Base-by-base conservation (phyloP, 768 basidiomycete species). In the Mycena capillaripes region DNA sequence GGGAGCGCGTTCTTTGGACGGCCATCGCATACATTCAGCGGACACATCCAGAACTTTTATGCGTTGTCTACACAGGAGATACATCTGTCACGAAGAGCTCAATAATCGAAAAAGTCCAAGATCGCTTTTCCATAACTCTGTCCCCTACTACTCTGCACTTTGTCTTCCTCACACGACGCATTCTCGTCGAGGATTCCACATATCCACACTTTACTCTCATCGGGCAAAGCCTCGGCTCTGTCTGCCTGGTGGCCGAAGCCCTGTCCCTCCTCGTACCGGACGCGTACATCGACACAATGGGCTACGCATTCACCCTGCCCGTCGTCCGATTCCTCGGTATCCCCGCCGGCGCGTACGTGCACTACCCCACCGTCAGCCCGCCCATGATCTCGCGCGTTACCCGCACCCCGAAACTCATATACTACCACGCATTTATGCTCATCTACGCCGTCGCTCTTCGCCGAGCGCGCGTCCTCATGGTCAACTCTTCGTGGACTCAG, bases 201-300 rank as follows among this genome's bases (percentile, higher is more conserved):
- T 99, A 97, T 95, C 91, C 89, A 1, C 86, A 89, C n/a, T 97
- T 99, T 78, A 99, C 98, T 0, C 90, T 99, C 6, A 82, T 97
- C 1, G 96, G 96, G 0, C 98, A 99, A 82, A 96, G 95, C 70
- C 44, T 97, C 14, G 98, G 97, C 0, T 96, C 95, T 11, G 90
- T 98, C 82, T 86, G 88, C 62, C 88, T 98, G 3, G 95, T 88
- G 27, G 92, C 90, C 87, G 94, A 98, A 80, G 96, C 95, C 2
- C 87, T 98, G 84, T 81, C 88, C 0, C 86, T 85, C 61, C 83
- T 98, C 27, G 88, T 97, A 53, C 97, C 97, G 2, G 96, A 99
- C 81, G 84, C 97, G 1, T 99, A 91, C 82, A 93, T 99, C 42
- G 97, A 99, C 79, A 96, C 97, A 0, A 99, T 99, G 97, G 98